A percentile compares a stretch with the other conserved stretches of the same genome.
Evolutionary conservation across 768 basidiomycete species (phyloP).

Genomic region (Butyriboletus loyo): DNA sequence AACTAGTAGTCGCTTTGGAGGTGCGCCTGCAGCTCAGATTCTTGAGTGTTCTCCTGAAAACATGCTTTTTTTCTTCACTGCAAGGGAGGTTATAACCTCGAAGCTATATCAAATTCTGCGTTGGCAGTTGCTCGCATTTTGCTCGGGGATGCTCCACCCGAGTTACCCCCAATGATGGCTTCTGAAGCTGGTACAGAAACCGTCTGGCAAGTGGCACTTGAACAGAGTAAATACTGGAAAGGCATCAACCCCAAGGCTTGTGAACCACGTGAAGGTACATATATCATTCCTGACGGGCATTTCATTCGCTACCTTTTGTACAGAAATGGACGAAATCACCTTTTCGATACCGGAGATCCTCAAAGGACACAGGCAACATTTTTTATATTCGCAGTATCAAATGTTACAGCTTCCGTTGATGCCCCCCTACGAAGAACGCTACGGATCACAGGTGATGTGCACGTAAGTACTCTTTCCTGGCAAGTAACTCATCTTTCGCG

Average conservation of each 20-base stretch:
- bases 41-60: neutral
- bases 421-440: slow-evolving; percentile 65
- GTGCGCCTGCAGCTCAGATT: slow-evolving; percentile 39
- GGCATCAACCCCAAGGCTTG: slow-evolving; percentile 76
- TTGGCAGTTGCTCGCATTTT: slow-evolving; percentile 83
- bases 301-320: neutral
- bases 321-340: slow-evolving; percentile 60
- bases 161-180: slow-evolving; percentile 69
- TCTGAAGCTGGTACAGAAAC: slow-evolving; percentile 84
- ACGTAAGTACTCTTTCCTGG: slow-evolving; percentile 59
- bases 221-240: slow-evolving; percentile 93
- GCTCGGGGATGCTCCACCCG: slow-evolving; percentile 84
- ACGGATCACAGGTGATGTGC: slow-evolving; percentile 83
- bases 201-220: slow-evolving; percentile 79
- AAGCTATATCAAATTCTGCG: slow-evolving; percentile 84
- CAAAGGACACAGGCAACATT: slow-evolving; percentile 84
- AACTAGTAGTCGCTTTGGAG: slow-evolving; percentile 90
- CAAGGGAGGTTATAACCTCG: slow-evolving; percentile 93
- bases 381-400: slow-evolving; percentile 68
- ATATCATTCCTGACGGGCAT: neutral
- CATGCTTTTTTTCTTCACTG: neutral
- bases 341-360: slow-evolving; percentile 80
- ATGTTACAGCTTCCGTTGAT: slow-evolving; percentile 84
- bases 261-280: slow-evolving; percentile 74
- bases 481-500: neutral